Evolutionary conservation across 1,284 basidiomycete genomes (phyloP), one percentile per base, ranked within the genome.

Genomic region (Marasmius oreades): DNA sequence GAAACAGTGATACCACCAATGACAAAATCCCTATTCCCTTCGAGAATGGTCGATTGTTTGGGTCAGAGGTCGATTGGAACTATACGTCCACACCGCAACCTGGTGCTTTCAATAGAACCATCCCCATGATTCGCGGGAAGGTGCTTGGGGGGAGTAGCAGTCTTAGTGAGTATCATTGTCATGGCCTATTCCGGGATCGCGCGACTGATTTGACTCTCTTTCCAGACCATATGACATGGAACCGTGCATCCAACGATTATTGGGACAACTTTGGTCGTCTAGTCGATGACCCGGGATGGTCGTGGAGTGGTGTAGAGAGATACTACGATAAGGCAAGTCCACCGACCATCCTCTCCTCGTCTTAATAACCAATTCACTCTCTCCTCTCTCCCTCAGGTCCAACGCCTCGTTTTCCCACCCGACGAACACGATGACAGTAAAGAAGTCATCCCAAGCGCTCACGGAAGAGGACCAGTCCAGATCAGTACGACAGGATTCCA

Each of bases 171-270:
- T 22, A 20, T 37, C 7, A 28, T 22, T 46, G 3, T 22, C 33
- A 11, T 12, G 14, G 8, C 14, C 28, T 3, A 7, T 51, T 8
- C 20, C 16, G 5, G 10, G 31, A 10, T 51, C 47, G n/a, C 6
- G 5, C 28, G 20, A 23, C 44, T 6, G 16, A 42, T 66, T 62
- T 55, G 4, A 31, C 28, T 31, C 28, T 31, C 4, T 31, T 10
- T 31, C 10, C 28, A 70, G 67, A 67, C 48, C 59, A 55, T 18
- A 56, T 67, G 59, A 57, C 62, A 37, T 70, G 64, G 51, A 66
- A 59, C n/a, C 65, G 68, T 20, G 69, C 68, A 7, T 66, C 70
- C 3, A 55, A 59, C 10, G 66, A 70, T 36, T 63, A 68, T 37
- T 70, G 55, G 46, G 58, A 71, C 42, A 62, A 61, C 8, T 63